Evolutionary conservation across 257 asterid species (phyloP), one percentile per base, ranked within the genome.

Genomic region (Nicotiana attenuata): DNA sequence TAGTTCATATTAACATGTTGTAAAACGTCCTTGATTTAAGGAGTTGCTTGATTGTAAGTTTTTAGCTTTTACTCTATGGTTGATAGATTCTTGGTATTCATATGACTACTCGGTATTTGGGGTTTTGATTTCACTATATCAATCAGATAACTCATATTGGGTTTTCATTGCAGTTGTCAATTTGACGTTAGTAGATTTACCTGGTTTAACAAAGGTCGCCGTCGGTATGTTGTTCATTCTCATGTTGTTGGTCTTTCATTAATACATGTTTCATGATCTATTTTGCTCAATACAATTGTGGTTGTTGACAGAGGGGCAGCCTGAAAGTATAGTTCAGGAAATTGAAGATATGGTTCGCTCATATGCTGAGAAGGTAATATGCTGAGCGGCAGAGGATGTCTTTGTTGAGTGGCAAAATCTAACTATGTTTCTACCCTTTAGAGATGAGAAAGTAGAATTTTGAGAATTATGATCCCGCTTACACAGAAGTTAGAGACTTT

Each of bases 171-270:
- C 92, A 89, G 92, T 89, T 80, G 92, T 87, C 59, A 89, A 89
- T 81, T 78, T 89, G 66, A 87, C 91, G 5, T 73, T 89, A 81
- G 82, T 89, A 7, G 91, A 89, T 84, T 87, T 88, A 82, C 90
- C 91, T 41, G 91, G 91, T 63, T 77, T 88, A 68, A 88, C 91
- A 24, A 87, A 87, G 64, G 90, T 89, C 41, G 90, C 88, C 57
- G 88, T 89, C 7, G 92, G 92, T 89, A 87, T 82, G 92, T 31
- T 53, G 55, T 38, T 20, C 68, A 29, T 53, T 56, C 83, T 80
- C 50, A 80, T 20, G 20, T 52, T 19, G 22, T 28, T 41, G 31
- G 61, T 50, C 45, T 80, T 45, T 3, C 22, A 52, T 81, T 7
- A 7, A 3, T 24, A 50, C 79, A 50, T 50, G 63, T 66, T 77